Evolutionary conservation across 164 flowering plant species (phyloP).

Genomic region (Magnolia sinica): DNA sequence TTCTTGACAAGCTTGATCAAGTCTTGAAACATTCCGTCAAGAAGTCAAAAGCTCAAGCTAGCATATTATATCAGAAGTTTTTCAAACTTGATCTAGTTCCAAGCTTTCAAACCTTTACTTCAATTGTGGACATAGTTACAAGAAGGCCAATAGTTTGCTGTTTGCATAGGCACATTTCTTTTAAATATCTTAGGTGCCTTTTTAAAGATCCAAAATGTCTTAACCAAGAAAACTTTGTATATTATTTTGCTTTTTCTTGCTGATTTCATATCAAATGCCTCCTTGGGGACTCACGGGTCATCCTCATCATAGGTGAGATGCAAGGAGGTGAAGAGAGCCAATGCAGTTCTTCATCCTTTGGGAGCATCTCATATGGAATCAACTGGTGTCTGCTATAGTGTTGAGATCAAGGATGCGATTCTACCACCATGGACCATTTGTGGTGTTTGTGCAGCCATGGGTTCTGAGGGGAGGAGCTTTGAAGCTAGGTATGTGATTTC

Average conservation of each 20-base stretch:
- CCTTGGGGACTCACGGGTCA: neutral
- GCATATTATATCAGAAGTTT: no score
- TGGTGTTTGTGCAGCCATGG: slow-evolving; percentile 58
- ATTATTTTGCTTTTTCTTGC: no score
- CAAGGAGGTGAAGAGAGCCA: slow-evolving; percentile 58
- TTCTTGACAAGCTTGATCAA: no score
- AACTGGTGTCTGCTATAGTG: slow-evolving; percentile 47
- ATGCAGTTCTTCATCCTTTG: slow-evolving; percentile 29
- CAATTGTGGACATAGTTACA: no score
- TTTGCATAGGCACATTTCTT: no score
- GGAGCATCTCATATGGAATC: slow-evolving; percentile 18
- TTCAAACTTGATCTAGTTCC: no score
- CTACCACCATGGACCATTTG: slow-evolving; percentile 82
- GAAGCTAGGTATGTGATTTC: slow-evolving; percentile 66
- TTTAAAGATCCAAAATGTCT: slow-evolving; percentile 1
- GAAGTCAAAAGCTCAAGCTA: no score
- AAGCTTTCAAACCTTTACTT: no score
- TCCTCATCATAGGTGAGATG: slow-evolving; percentile 57
- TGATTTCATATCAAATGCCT: neutral
- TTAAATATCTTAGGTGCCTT: neutral
- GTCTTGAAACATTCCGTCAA: no score
- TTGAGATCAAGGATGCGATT: slow-evolving; percentile 71
- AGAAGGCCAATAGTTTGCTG: no score
- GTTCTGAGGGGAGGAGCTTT: slow-evolving; percentile 53
- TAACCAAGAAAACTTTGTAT: neutral